A percentile compares a stretch with the other conserved stretches of the same genome.
phyloP scores from a whole-genome alignment of 1,284 basidiomycete genomes.

The Microbotryomycetes sp. region DNA sequence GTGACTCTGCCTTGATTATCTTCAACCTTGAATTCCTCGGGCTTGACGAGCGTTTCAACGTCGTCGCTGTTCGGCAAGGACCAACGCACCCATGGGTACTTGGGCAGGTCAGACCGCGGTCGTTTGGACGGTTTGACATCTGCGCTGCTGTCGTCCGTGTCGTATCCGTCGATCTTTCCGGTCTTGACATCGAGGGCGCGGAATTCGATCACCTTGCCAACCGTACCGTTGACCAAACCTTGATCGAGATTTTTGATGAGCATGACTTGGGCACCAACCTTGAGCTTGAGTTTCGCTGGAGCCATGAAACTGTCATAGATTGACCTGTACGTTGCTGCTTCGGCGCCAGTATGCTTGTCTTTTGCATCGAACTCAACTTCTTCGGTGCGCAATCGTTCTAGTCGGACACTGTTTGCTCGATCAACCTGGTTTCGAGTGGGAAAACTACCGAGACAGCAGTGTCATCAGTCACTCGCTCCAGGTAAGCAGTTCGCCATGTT shows the following conservation, averaged over 20 bases:
- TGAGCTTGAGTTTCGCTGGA: constrained; percentile 53
- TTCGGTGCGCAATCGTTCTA: constrained; percentile 43
- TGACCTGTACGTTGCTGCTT: constrained; percentile 13
- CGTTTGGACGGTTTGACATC: background rate
- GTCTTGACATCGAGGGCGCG: background rate
- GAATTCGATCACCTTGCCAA: constrained; percentile 70
- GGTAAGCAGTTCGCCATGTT: background rate
- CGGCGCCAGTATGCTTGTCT: constrained; percentile 19
- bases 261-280: constrained; percentile 58
- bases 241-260: constrained; percentile 73
- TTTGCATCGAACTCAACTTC: constrained; percentile 22
- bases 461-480: background rate
- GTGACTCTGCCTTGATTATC: constrained; percentile 67
- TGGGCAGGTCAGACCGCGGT: too few species aligned
- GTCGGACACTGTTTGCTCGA: constrained; percentile 59
- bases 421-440: constrained; percentile 80
- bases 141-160: background rate
- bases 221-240: constrained; percentile 72
- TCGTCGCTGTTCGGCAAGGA: constrained; percentile 16
- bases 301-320: constrained; percentile 40
- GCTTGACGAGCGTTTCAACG: constrained; percentile 54
- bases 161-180: background rate
- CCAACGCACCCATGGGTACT: constrained; percentile 29
- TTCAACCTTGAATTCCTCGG: constrained; percentile 78
- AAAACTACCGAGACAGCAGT: constrained; percentile 49